Evolutionary conservation across 202 grass and related monocot genomes (phyloP).

Genomic region (Miscanthus sacchariflorus): DNA sequence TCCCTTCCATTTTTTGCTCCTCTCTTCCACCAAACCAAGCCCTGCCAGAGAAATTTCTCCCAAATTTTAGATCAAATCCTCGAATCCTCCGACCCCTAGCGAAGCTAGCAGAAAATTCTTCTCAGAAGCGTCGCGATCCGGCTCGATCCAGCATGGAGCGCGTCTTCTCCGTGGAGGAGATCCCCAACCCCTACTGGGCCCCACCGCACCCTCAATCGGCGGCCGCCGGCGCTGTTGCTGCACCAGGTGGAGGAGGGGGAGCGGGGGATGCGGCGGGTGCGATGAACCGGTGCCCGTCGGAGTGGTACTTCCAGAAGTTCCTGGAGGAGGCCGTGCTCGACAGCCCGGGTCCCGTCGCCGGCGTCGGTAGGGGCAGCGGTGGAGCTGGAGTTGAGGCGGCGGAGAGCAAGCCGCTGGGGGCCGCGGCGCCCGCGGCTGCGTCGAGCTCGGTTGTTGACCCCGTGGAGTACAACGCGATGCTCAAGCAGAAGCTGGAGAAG

Average conservation of each 20-base stretch:
- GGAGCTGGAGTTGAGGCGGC: constrained; percentile 31
- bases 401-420: constrained; percentile 38
- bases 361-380: background rate
- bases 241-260: constrained; percentile 6
- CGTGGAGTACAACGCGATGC: constrained; percentile 69
- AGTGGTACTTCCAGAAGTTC: constrained; percentile 96
- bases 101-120: background rate
- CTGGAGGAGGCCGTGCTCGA: constrained; percentile 76
- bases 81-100: constrained; percentile 18
- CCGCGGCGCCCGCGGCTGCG: background rate
- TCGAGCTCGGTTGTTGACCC: constrained; percentile 57
- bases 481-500: constrained; percentile 94
- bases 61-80: constrained; percentile 32
- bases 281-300: constrained; percentile 78
- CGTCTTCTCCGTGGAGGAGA: constrained; percentile 86
- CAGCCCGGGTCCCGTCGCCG: constrained; percentile 21
- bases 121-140: background rate
- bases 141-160: constrained; percentile 60
- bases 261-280: constrained; percentile 14
- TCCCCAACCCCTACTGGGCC: constrained; percentile 75
- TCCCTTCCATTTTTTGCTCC: background rate
- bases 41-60: background rate
- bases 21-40: constrained; percentile 16
- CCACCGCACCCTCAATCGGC: constrained; percentile 40
- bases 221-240: background rate